A percentile compares a stretch with the other conserved stretches of the same genome.
These are phyloP conservation scores for Rhododendron ferrugineum DNA, from an alignment of 148 eudicot genomes.

Conservation along the genomic window DNA sequence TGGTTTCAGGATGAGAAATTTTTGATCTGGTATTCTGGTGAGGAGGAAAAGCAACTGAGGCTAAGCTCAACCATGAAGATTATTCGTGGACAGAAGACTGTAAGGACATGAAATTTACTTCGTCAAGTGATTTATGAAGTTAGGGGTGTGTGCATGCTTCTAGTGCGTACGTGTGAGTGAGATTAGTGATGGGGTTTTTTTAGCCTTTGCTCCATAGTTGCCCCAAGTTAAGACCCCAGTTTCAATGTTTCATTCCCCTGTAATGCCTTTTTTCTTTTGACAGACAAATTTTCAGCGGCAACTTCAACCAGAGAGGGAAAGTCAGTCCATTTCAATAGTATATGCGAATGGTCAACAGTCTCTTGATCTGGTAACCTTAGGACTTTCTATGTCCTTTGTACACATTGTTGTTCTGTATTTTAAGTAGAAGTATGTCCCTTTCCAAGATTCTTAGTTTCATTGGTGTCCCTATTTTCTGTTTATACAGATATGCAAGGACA, in stretches of 20 bases:
- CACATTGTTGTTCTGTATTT: neutral
- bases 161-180: neutral
- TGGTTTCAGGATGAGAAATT: conserved; percentile 38
- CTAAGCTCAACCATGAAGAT: conserved; percentile 27
- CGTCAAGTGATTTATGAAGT: neutral
- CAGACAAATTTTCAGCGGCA: conserved; percentile 20
- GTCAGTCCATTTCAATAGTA: conserved; percentile 33
- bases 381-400: neutral
- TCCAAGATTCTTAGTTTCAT: neutral
- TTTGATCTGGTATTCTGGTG: conserved; percentile 41
- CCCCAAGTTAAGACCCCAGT: neutral
- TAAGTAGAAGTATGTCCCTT: neutral
- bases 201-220: neutral
- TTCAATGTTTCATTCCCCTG: neutral
- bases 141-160: neutral
- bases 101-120: conserved; percentile 18
- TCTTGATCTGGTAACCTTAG: conserved; percentile 33
- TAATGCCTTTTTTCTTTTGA: conserved; percentile 9
- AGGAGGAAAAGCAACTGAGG: conserved; percentile 32
- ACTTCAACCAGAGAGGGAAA: conserved; percentile 32
- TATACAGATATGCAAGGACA: conserved; percentile 41
- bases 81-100: conserved; percentile 30
- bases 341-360: conserved; percentile 25
- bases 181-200: neutral
- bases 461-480: neutral